Conservation (phyloP, 1,284 basidiomycete species). For the Boletus semigastroideus region DNA sequence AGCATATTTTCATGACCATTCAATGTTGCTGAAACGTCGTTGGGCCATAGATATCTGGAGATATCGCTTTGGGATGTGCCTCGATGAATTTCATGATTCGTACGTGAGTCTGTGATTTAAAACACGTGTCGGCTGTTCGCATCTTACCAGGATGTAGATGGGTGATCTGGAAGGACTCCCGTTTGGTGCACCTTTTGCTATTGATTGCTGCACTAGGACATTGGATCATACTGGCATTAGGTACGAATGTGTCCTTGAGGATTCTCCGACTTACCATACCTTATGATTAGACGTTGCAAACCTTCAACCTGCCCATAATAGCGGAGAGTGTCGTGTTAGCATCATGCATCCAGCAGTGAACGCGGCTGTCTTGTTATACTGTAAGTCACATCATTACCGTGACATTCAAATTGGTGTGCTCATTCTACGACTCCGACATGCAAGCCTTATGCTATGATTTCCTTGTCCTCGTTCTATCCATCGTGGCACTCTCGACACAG, state of each 20-base stretch:
- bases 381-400: conserved; percentile 10
- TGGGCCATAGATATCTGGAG: background rate
- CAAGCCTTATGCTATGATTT: conserved; percentile 23
- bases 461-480: conserved; percentile 17
- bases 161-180: conserved; percentile 25
- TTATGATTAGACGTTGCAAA: conserved; percentile 10
- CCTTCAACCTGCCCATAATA: background rate
- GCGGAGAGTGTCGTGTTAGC: background rate
- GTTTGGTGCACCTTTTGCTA: conserved; percentile 13
- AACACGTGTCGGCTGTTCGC: background rate
- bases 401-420: background rate
- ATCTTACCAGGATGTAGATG: conserved; percentile 18
- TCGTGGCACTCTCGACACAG: conserved; percentile 14
- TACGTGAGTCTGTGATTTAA: conserved; percentile 14
- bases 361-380: conserved; percentile 15
- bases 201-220: conserved; percentile 15
- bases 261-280: background rate
- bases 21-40: background rate
- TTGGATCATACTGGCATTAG: conserved; percentile 18
- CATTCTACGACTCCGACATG: background rate
- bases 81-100: conserved; percentile 5
- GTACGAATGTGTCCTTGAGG: conserved; percentile 7
- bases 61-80: background rate
- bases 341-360: background rate
- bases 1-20: background rate